Conservation (phyloP, 2,329 filamentous ascomycete genomes). For the Claviceps maximensis region DNA sequence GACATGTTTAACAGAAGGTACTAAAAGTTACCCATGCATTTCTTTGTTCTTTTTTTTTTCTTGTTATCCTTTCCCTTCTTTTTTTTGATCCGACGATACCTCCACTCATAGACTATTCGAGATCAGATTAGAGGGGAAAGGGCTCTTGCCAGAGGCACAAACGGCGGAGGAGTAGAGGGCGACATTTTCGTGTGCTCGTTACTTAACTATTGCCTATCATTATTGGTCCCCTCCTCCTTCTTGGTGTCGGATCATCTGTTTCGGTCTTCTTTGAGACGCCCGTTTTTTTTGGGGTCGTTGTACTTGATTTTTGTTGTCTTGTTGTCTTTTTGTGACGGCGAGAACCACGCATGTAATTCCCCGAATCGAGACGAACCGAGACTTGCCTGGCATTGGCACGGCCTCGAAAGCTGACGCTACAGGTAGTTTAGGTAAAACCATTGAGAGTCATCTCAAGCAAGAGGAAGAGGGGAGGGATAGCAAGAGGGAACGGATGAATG, state of each 20-base stretch:
- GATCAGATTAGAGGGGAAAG: conserved; percentile 12
- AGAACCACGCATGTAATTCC: background rate
- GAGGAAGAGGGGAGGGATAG: conserved; percentile 1
- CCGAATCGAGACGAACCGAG: background rate
- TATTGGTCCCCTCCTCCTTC: background rate
- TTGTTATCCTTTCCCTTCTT: background rate
- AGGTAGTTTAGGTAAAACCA: background rate
- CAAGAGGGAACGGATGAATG: no score
- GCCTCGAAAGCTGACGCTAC: background rate
- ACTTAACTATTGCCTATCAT: conserved; percentile 2
- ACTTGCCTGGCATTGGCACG: background rate
- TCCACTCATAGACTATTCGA: conserved; percentile 30
- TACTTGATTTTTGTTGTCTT: background rate
- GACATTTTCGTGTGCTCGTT: background rate
- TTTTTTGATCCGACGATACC: conserved; percentile 33
- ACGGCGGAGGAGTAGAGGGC: conserved; percentile 14
- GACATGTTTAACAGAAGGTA: conserved; percentile 26
- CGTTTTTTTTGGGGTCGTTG: background rate
- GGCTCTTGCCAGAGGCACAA: conserved; percentile 15
- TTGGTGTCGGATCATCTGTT: conserved; percentile 1
- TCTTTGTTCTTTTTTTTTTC: conserved; percentile 3
- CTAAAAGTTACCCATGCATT: conserved; percentile 32
- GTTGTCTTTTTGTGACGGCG: background rate
- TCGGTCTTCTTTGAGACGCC: background rate
- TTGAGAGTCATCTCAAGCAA: background rate